Evolutionary conservation across 2,329 filamentous ascomycete genomes (phyloP), one percentile per base, ranked within the genome.

Genomic region (Aspergillus melleus): DNA sequence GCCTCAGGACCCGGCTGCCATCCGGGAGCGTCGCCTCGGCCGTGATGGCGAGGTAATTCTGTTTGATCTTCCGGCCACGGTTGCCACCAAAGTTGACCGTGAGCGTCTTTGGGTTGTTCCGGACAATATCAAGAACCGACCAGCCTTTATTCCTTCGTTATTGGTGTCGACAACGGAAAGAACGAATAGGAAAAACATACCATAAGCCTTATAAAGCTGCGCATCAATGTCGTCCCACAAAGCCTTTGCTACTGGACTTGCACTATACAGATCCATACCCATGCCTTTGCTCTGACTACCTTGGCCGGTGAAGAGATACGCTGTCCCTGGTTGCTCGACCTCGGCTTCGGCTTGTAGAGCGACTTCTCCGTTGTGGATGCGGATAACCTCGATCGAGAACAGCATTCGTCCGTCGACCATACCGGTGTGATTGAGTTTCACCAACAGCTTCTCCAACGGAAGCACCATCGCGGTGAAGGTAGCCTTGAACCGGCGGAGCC

Each of bases 361-460:
- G 82, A 96, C 96, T 68, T 97, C 93, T 72, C 96, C 92, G 0
- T 88, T 94, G 75, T 95, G 92, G 75, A 90, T 89, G 80, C 96
- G 97, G 81, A 86, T 90, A 49, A 91, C 92, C 78, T 96, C 92
- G 52, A 98, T 90, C 81, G 94, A 96, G 83, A 98, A 93, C 77
- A 96, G 96, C 87, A 97, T 98, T 76, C 94, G 92, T 68, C 94
- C 94, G 71, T 90, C 88, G 59, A 97, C 88, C 94, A 98, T 98
- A 68, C 92, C 94, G 19, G 93, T 88, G 73, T 98, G 94, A 80
- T 96, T 89, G 50, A 98, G 84, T 79, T 91, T 93, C 69, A 97
- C 92, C 66, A 94, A 86, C 63, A 98, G 89, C 60, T 92, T 90
- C 72, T 98, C 94, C 66, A 96, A 94, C 52, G 94, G 94, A 63